Base-by-base conservation (phyloP, 2,329 filamentous ascomycete species). In the Claviceps monticola region DNA sequence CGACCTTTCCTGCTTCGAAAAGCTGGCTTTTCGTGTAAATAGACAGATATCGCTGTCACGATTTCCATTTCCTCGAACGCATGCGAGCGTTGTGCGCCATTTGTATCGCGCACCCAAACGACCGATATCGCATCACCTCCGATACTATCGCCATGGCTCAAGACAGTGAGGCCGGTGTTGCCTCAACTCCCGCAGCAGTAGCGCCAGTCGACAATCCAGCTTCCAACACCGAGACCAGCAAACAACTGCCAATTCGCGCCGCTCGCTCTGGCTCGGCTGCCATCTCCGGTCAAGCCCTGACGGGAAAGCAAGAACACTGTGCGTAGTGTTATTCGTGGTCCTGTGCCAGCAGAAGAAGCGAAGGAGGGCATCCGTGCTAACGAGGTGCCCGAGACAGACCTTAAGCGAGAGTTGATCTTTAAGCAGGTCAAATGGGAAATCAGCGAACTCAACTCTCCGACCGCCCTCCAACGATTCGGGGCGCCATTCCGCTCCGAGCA, bases 291-390 rank as follows among this genome's bases (percentile, higher is more conserved):
- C 74, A 78, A 55, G 59, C 71, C 5, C 71, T 98, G 64, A 95
- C 90, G 0, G 93, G 93, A 59, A 97, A 96, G 71, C 91, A 98
- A 76, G 93, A 98, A 68, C 93, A 98, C 67, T 98, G 89, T 95
- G 67, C 61, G 83, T 69, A 48, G 44, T 8, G 14, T 34, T 34
- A 16, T 16, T 21, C 37, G 19, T 41, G 14, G 41, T 26, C 19
- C 42, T 34, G 46, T 13, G 8, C 21, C 45, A 36, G 36, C 13
- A 47, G 23, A 4, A 5, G 41, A 34, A 29, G 5, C 14, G n/a
- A 21, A 29, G 44, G 49, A 7, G 36, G 26, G 14, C 29, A 46
- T 29, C 9, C 46, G 39, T 17, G 54, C 59, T 67, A 55, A 64
- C 55, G 51, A 36, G 36, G 2, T 53, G 14, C 3, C 13, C 9